Evolutionary conservation across 768 basidiomycete species (phyloP).

Genomic region (Porphyrellus cyaneotinctus): DNA sequence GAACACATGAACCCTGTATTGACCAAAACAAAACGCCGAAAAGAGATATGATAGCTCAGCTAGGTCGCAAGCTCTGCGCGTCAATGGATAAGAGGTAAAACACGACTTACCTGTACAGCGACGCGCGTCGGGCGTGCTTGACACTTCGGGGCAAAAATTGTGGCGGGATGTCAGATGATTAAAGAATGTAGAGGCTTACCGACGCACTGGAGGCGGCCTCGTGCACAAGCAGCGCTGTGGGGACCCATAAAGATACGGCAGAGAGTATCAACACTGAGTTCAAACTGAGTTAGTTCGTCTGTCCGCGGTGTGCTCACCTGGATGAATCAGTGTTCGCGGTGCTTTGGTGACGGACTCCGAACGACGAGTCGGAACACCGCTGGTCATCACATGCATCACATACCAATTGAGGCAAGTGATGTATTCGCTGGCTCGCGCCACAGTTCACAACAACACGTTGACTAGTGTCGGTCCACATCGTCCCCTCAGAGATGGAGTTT

Average conservation of each 20-base stretch:
- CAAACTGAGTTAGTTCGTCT: background rate
- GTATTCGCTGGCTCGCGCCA: conserved; percentile 7
- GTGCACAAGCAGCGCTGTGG: background rate
- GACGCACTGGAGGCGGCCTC: conserved; percentile 11
- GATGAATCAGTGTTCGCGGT: background rate
- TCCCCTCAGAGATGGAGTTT: conserved; percentile 24
- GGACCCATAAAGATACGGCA: conserved; percentile 4
- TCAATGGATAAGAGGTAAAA: conserved; percentile 3
- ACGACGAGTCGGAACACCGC: background rate
- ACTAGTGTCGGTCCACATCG: too few relatives aligned
- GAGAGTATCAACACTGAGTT: background rate
- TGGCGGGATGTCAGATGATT: conserved; percentile 16
- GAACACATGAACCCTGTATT: background rate
- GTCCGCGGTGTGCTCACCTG: background rate
- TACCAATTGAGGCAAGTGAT: conserved; percentile 21
- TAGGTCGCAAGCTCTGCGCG: conserved; percentile 1
- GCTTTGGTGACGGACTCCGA: background rate
- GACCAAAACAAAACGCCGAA: background rate
- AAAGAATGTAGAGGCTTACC: background rate
- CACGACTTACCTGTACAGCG: conserved; percentile 4
- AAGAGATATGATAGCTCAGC: background rate
- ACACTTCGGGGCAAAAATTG: conserved; percentile 15
- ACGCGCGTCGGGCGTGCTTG: background rate
- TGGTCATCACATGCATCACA: too few relatives aligned
- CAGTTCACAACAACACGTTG: conserved; percentile 23